These are phyloP conservation scores for Mycena leptocephala DNA, from an alignment of 768 basidiomycete genomes.

Conservation along the genomic window DNA sequence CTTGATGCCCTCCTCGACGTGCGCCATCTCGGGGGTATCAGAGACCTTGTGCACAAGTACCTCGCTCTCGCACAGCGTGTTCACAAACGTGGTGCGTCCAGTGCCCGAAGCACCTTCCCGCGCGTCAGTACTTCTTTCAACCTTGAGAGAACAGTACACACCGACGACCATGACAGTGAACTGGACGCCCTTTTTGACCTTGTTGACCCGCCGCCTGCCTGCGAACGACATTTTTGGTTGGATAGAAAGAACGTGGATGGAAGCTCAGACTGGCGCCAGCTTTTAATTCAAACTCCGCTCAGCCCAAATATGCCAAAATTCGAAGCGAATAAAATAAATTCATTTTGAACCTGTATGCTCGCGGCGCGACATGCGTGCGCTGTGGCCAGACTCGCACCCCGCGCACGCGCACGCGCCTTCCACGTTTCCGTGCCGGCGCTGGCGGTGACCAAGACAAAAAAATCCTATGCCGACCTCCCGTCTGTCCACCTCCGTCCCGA, in stretches of 20 bases:
- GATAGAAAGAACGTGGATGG: constrained; percentile 40
- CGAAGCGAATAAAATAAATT: constrained; percentile 29
- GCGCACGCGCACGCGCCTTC: not conserved
- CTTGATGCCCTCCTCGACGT: constrained; percentile 93
- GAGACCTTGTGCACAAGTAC: constrained; percentile 91
- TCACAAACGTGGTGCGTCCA: constrained; percentile 98
- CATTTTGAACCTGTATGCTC: constrained; percentile 14
- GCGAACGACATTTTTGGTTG: constrained; percentile 82
- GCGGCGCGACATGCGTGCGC: constrained; percentile 5
- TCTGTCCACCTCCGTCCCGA: constrained; percentile 47
- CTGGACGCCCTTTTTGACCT: constrained; percentile 99
- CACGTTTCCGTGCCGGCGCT: not conserved
- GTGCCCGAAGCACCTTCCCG: constrained; percentile 93
- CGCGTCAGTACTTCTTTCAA: constrained; percentile 23
- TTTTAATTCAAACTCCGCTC: constrained; percentile 44
- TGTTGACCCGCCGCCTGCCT: constrained; percentile 90
- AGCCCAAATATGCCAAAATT: too few species aligned
- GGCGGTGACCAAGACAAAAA: constrained; percentile 52
- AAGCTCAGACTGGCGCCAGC: constrained; percentile 48
- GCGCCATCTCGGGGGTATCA: constrained; percentile 90
- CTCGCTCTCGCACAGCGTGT: constrained; percentile 98
- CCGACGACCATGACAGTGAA: constrained; percentile 99
- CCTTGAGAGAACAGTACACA: constrained; percentile 56
- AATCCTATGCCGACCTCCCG: constrained; percentile 65
- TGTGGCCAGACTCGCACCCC: not conserved